Evolutionary conservation across 2,329 filamentous ascomycete genomes (phyloP), one percentile per base, ranked within the genome.

Genomic region (Nigrograna mackinnonii): DNA sequence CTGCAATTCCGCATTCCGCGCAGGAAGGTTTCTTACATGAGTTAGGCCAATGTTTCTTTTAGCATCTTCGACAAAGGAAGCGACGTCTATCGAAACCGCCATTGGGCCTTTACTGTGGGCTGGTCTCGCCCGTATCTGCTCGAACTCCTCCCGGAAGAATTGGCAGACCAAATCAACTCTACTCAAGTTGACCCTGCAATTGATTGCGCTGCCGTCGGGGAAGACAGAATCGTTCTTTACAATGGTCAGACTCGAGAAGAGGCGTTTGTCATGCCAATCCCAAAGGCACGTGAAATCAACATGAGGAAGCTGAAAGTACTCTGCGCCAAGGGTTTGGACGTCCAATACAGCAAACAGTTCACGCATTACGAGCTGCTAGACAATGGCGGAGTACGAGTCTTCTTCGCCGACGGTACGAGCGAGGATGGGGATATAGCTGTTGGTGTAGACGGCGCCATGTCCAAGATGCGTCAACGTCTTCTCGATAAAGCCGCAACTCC

Each of bases 41-140:
- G 32, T 13, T 9, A 47, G 43, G 43, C 53, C 3, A 49, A 50
- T 37, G 67, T 67, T 22, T 32, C 39, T 7, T 60, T 53, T 35
- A 44, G 14, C 16, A 60, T 60, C 40, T 65, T 60, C 50, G 62
- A 46, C 43, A 64, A 50, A 47, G 66, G 55, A 24, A 49, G 52
- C 34, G 52, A 58, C 30, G 54, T 58, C n/a, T 54, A 49, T 36
- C 46, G 57, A 18, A 52, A 59, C 18, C 58, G 59, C 2, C 65
- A 69, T 38, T 69, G 67, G 66, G 67, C 66, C 12, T 69, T 69
- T 51, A 65, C 62, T 3, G 43, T 68, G 1, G 62, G 64, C n/a
- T 67, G 66, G 62, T 62, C 52, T 22, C 51, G 62, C 22, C 58
- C 60, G 24, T 28, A 28, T 16, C 55, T 68, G 14, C 56, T 62